A percentile compares a stretch with the other conserved stretches of the same genome.
Conservation (phyloP, 306 rosid species). For the Corylus heterophylla region DNA sequence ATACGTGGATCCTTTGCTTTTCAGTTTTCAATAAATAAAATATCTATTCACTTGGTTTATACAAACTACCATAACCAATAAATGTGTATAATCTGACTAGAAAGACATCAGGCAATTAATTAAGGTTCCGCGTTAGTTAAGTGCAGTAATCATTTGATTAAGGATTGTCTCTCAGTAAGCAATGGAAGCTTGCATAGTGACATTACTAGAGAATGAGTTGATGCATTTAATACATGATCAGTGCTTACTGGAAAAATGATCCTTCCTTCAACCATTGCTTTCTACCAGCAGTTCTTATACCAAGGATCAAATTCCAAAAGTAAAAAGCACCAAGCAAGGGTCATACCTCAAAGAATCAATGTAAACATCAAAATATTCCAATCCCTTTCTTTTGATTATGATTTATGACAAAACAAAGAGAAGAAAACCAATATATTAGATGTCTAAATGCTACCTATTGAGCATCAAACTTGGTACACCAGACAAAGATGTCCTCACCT, state of each 20-base stretch:
- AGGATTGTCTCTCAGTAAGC: neutral
- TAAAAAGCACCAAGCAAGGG: neutral
- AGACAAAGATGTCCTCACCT: neutral
- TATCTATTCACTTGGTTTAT: neutral
- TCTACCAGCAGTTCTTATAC: neutral
- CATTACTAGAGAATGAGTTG: neutral
- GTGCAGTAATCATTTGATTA: neutral
- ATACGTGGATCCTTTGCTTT: slow-evolving; percentile 2
- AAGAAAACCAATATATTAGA: neutral
- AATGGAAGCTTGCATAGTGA: neutral
- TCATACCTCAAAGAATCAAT: neutral
- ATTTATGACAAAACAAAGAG: neutral
- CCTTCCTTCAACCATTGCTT: neutral
- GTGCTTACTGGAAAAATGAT: neutral
- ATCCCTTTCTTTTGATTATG: neutral
- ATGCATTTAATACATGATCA: neutral
- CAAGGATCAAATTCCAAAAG: neutral
- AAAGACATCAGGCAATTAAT: neutral
- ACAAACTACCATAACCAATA: neutral
- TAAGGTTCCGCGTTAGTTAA: neutral
- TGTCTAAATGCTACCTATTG: neutral
- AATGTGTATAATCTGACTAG: neutral
- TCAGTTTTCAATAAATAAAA: neutral
- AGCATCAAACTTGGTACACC: neutral
- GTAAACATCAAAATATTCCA: neutral